Percentiles rank a stretch among this genome's conserved stretches.
Evolutionary conservation across 257 asterid genomes (phyloP).

Genomic region (Salvia rosmarinus): DNA sequence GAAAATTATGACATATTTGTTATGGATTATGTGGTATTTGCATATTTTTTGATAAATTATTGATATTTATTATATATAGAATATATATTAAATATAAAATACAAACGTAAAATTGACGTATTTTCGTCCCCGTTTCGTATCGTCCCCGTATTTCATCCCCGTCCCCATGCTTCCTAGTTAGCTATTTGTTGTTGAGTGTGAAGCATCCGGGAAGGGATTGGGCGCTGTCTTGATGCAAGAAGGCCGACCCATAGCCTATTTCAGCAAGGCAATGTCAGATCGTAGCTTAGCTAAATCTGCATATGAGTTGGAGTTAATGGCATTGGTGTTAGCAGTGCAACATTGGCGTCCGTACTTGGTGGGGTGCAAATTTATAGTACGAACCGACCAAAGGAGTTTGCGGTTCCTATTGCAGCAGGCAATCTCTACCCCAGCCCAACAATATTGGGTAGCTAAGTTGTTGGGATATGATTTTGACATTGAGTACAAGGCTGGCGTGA

Average conservation of each 20-base stretch:
- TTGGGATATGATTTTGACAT: background rate
- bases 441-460: background rate
- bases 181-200: background rate
- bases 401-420: background rate
- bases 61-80: no score
- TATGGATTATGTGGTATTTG: no score
- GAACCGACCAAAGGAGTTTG: background rate
- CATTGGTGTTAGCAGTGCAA: background rate
- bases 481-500: background rate
- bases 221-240: background rate
- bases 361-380: background rate
- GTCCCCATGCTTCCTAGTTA: no score
- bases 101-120: no score
- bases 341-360: background rate
- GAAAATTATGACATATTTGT: no score
- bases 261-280: no score
- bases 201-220: background rate
- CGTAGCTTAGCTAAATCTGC: no score
- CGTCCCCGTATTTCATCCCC: no score
- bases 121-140: no score
- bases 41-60: no score
- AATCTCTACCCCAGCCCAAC: background rate
- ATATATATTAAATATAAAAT: no score
- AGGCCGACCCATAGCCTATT: background rate
- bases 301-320: no score